These are phyloP conservation scores for Eucalyptus cladocalyx DNA, from an alignment of 345 rosid species.

Conservation along the genomic window DNA sequence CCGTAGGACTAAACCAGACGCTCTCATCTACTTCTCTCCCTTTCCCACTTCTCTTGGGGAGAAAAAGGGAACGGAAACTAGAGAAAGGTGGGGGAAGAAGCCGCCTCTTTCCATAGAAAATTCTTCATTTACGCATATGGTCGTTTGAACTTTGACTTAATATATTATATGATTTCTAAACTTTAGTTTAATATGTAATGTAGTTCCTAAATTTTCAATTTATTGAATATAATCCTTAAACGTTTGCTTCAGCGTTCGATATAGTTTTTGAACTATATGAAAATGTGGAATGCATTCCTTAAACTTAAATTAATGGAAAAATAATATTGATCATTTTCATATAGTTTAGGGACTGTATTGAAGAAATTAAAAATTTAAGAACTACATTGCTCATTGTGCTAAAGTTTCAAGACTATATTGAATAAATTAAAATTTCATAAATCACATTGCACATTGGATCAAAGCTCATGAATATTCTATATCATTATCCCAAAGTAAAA, in stretches of 20 bases:
- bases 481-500: neutral
- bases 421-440: no score
- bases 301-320: no score
- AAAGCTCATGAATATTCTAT: rapidly evolving
- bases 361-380: no score
- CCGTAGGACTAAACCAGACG: neutral
- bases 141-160: rapidly evolving
- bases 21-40: neutral
- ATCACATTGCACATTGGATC: rapidly evolving
- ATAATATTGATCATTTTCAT: no score
- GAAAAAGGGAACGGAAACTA: neutral
- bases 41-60: neutral
- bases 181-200: rapidly evolving
- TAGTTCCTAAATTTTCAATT: no score
- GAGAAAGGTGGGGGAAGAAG: neutral
- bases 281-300: no score
- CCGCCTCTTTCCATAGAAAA: neutral
- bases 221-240: no score
- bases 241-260: rapidly evolving
- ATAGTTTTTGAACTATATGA: no score
- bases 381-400: rapidly evolving
- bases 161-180: no score
- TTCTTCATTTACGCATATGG: rapidly evolving
- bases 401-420: rapidly evolving
- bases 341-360: rapidly evolving